A percentile compares a stretch with the other conserved stretches of the same genome.
These are phyloP conservation scores for Agapanthus africanus DNA, from an alignment of 106 monocot genomes.

Conservation along the genomic window DNA sequence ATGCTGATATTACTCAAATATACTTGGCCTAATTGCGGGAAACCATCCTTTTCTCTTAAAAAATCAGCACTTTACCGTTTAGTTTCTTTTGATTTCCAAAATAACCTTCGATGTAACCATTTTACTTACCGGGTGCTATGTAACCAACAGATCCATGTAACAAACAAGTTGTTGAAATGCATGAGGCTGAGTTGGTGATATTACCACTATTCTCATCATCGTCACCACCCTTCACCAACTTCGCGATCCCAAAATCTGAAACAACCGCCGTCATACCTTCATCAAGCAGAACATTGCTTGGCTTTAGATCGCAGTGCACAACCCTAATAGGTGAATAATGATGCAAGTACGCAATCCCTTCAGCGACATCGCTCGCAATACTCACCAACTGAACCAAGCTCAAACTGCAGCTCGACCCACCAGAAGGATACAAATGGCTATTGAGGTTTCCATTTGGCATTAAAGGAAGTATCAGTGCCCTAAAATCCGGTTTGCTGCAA, in stretches of 20 bases:
- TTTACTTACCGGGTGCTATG: constrained; percentile 73
- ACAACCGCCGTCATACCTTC: constrained; percentile 72
- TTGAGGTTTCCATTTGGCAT: constrained; percentile 90
- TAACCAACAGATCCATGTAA: constrained; percentile 80
- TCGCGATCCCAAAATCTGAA: constrained; percentile 78
- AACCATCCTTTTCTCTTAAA: too few relatives aligned
- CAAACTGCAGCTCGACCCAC: constrained; percentile 9
- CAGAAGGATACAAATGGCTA: constrained; percentile 31
- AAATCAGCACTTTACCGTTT: too few relatives aligned
- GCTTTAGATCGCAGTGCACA: constrained; percentile 90
- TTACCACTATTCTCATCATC: constrained; percentile 13
- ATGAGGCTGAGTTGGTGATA: constrained; percentile 14
- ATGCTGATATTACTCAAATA: too few relatives aligned
- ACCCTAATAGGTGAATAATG: constrained; percentile 70
- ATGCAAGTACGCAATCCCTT: constrained; percentile 88
- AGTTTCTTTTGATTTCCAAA: too few relatives aligned
- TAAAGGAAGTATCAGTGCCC: constrained; percentile 71
- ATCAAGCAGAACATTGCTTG: constrained; percentile 89
- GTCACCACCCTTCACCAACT: constrained; percentile 30
- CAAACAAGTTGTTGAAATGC: constrained; percentile 45
- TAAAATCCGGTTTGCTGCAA: constrained; percentile 81
- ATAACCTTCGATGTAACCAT: too few relatives aligned
- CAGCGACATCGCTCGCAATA: constrained; percentile 59
- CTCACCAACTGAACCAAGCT: constrained; percentile 41
- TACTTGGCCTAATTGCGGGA: too few relatives aligned